phyloP scores from a whole-genome alignment of 2,329 filamentous ascomycete species.

The Calycina marina region DNA sequence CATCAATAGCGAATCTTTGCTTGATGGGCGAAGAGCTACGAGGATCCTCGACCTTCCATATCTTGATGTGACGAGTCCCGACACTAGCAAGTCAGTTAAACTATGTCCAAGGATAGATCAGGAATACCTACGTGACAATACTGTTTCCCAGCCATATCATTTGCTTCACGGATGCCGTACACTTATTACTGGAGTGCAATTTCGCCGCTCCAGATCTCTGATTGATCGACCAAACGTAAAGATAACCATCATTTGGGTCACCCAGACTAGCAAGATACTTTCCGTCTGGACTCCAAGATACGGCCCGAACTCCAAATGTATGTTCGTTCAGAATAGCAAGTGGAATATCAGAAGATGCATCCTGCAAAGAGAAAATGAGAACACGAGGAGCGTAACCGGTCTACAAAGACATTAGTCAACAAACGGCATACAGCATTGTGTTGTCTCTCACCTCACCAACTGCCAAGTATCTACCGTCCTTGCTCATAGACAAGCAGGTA shows the following conservation, averaged over 20 bases:
- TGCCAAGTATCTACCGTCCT: constrained; percentile 74
- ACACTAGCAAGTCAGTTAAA: constrained; percentile 27
- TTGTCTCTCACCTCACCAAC: constrained; percentile 57
- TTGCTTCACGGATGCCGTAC: constrained; percentile 69
- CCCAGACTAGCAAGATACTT: constrained; percentile 80
- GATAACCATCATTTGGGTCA: constrained; percentile 78
- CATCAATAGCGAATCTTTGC: constrained; percentile 36
- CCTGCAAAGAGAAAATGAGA: constrained; percentile 74
- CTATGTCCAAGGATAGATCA: not conserved
- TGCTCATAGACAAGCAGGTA: constrained; percentile 77
- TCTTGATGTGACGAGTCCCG: constrained; percentile 81
- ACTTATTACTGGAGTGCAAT: constrained; percentile 78
- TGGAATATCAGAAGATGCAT: constrained; percentile 66
- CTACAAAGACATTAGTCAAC: constrained; percentile 27
- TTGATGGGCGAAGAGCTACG: constrained; percentile 47
- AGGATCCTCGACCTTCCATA: constrained; percentile 72
- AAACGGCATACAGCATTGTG: too few relatives aligned
- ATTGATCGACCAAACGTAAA: constrained; percentile 83
- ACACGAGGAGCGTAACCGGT: constrained; percentile 88
- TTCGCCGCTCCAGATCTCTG: constrained; percentile 66
- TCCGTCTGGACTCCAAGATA: constrained; percentile 81
- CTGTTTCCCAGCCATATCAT: constrained; percentile 84
- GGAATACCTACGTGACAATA: constrained; percentile 50
- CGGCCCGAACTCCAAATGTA: constrained; percentile 71
- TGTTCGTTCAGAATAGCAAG: constrained; percentile 81